These are phyloP conservation scores for Gaultheria prostrata DNA, from an alignment of 148 eudicot species.

Conservation along the genomic window DNA sequence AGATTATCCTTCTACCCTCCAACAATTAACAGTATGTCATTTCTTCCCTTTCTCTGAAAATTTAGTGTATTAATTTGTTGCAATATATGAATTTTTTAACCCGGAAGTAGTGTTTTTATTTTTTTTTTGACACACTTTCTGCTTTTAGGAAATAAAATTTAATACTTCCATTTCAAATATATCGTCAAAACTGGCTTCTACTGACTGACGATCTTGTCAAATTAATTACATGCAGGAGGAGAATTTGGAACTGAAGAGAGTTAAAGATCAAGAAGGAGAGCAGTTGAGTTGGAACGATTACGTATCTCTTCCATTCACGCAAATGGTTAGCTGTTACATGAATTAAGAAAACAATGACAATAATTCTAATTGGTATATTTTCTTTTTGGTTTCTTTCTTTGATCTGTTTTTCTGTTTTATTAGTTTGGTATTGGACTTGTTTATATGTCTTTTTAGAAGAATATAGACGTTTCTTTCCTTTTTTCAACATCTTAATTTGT, in stretches of 20 bases:
- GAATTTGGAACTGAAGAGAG: constrained; percentile 59
- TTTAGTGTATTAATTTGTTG: too few species aligned
- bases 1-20: constrained; percentile 72
- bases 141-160: too few species aligned
- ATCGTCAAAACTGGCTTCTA: too few species aligned
- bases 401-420: too few species aligned
- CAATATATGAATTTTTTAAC: too few species aligned
- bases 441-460: background rate
- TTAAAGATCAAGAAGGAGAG: constrained; percentile 51
- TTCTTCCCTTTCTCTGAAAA: background rate
- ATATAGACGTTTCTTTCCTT: too few species aligned
- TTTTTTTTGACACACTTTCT: too few species aligned
- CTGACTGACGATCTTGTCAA: too few species aligned
- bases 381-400: background rate
- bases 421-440: background rate
- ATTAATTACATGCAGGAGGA: constrained; percentile 52
- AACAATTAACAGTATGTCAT: constrained; percentile 50
- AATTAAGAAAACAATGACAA: background rate
- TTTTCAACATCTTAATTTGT: too few species aligned
- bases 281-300: constrained; percentile 74
- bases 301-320: constrained; percentile 71
- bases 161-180: background rate
- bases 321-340: constrained; percentile 41
- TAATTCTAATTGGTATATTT: background rate
- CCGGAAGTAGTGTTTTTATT: too few species aligned